A percentile compares a stretch with the other conserved stretches of the same genome.
Conservation (phyloP, 1,284 basidiomycete genomes). For the Phylloporus sp. region DNA sequence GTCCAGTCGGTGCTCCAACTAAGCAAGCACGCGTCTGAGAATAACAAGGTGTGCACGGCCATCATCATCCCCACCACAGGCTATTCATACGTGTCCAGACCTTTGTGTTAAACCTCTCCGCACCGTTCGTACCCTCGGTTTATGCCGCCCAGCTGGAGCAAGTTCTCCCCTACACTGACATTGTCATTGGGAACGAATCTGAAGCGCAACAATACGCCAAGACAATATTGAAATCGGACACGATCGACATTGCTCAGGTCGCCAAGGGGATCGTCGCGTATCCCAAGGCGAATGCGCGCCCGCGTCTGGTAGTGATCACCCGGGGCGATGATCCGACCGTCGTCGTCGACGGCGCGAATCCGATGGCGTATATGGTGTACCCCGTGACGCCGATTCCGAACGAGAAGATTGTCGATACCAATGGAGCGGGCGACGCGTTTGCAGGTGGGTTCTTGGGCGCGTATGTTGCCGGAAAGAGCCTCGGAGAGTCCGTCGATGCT, state of each 20-base stretch:
- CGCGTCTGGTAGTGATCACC: constrained; percentile 90
- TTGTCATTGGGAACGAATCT: constrained; percentile 93
- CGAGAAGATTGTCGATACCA: constrained; percentile 92
- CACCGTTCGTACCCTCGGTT: constrained; percentile 97
- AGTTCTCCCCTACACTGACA: constrained; percentile 82
- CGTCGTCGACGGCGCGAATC: constrained; percentile 68
- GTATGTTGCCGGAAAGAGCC: constrained; percentile 76
- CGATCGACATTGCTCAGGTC: constrained; percentile 69
- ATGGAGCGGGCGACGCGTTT: constrained; percentile 99
- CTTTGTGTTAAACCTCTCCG: constrained; percentile 93
- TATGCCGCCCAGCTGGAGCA: constrained; percentile 84
- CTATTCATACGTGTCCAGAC: constrained; percentile 52
- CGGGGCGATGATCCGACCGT: constrained; percentile 87
- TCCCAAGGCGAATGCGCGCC: constrained; percentile 73
- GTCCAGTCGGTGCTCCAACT: constrained; percentile 75
- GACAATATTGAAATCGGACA: constrained; percentile 60
- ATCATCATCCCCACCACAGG: too few species aligned
- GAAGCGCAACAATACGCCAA: constrained; percentile 91
- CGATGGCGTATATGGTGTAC: constrained; percentile 53
- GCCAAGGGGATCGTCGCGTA: constrained; percentile 75
- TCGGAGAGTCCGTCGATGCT: constrained; percentile 81
- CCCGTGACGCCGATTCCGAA: constrained; percentile 66
- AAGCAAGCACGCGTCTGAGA: constrained; percentile 79
- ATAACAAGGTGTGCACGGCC: constrained; percentile 66
- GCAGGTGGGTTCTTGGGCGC: constrained; percentile 97